Evolutionary conservation across 371 early-diverging fungal species (phyloP), one percentile per base, ranked within the genome.

Genomic region (Mucor lusitanicus): DNA sequence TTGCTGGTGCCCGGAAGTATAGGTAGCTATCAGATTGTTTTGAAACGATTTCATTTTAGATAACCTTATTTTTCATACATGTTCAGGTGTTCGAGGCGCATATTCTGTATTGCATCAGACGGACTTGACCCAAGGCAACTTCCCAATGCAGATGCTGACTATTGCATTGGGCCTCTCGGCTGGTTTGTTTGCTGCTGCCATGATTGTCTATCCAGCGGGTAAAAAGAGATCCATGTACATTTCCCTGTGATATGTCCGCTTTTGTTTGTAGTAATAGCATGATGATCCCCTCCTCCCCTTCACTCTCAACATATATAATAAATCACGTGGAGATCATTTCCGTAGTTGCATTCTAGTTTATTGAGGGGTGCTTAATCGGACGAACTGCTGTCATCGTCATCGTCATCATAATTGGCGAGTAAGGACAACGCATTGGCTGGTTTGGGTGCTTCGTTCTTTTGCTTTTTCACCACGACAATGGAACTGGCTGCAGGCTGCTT

Each of bases 1-100:
- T 53, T 82, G 25, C 58, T 82, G 13, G 78, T 82, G 8, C 82
- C 82, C 25, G 82, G 82, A 69, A 78, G 82, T 54, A 74, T 81
- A 55, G 81, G 81, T 81, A 78, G 59, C 3, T 25, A 27, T 9
- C 21, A 12, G 50, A 11, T 50, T 9, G 23, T 50, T 11, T 8
- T 25, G 21, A 50, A 50, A 19, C 25, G 30, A 21, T 23, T 50
- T 50, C 25, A 11, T 50, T 13, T 25, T 25, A 50, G 21, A 50
- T 50, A 48, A n/a, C 15, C 8, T 17, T 56, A 65, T 40, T 56
- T 48, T 42, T 27, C 11, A 32, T 44, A 7, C 7, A 33, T 12
- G n/a, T 37, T 37, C 59, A 77, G 82, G 82, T 59, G 82, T 82
- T n/a, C 58, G 67, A 48, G 82, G 78, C 17, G 82, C 80, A 25